Conservation (phyloP, 257 asterid species). For the Avicennia marina region DNA sequence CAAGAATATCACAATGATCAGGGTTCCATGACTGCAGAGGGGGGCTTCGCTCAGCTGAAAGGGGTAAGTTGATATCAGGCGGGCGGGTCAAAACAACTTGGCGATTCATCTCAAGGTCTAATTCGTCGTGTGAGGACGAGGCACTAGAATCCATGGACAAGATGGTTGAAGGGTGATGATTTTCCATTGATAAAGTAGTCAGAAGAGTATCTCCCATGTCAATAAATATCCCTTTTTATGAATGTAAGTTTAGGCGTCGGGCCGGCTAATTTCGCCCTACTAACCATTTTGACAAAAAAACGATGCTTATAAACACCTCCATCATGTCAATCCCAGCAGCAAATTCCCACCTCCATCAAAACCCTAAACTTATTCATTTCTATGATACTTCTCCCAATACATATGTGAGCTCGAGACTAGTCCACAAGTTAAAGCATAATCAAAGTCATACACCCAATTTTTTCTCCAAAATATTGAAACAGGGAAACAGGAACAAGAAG, state of each 20-base stretch:
- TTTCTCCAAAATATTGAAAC: conserved; percentile 1
- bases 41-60: conserved; percentile 60
- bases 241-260: conserved; percentile 6
- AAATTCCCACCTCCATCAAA: conserved; percentile 40
- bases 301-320: conserved; percentile 23
- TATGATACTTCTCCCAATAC: conserved; percentile 13
- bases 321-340: conserved; percentile 35
- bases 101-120: conserved; percentile 55
- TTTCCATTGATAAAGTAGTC: conserved; percentile 53
- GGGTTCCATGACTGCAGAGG: conserved; percentile 53
- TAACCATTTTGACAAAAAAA: conserved; percentile 22
- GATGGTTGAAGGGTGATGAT: conserved; percentile 63
- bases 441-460: conserved; percentile 9
- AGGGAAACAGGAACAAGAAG: background rate
- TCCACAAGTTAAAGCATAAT: background rate
- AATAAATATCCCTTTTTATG: conserved; percentile 7
- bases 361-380: conserved; percentile 32
- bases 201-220: conserved; percentile 50
- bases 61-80: conserved; percentile 65
- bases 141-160: conserved; percentile 73
- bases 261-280: conserved; percentile 22
- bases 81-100: conserved; percentile 48
- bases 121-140: conserved; percentile 49
- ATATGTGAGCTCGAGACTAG: conserved; percentile 10
- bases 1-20: conserved; percentile 55